Evolutionary conservation across 2,329 filamentous ascomycete species (phyloP).

Genomic region (Grosmannia serpens): DNA sequence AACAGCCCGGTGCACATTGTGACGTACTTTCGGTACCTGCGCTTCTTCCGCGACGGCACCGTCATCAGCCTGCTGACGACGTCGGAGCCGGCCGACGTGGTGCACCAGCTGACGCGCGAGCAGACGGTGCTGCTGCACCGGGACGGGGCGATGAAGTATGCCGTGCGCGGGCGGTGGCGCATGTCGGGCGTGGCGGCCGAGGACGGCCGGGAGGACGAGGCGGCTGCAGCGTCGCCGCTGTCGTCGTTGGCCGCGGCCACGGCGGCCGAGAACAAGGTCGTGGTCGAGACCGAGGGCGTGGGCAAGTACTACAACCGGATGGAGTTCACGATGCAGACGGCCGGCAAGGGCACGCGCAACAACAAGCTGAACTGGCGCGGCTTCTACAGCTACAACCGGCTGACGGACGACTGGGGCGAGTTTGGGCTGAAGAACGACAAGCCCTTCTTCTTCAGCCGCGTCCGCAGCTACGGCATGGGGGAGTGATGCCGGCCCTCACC

Average conservation of each 20-base stretch:
- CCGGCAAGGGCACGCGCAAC: constrained; percentile 55
- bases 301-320: constrained; percentile 79
- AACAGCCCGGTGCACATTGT: constrained; percentile 80
- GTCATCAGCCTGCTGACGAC: constrained; percentile 73
- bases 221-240: background rate
- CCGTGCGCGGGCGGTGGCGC: constrained; percentile 46
- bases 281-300: constrained; percentile 79
- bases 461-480: constrained; percentile 39
- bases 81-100: constrained; percentile 71
- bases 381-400: constrained; percentile 80
- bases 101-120: constrained; percentile 69
- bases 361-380: constrained; percentile 83
- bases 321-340: constrained; percentile 59
- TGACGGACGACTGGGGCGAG: constrained; percentile 84
- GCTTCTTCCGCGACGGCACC: constrained; percentile 85
- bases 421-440: constrained; percentile 57
- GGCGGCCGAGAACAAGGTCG: constrained; percentile 54
- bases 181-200: constrained; percentile 22
- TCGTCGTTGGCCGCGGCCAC: constrained; percentile 15
- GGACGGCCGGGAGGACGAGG: constrained; percentile 16
- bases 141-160: constrained; percentile 49
- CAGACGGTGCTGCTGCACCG: constrained; percentile 43
- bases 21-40: constrained; percentile 94
- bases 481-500: constrained; percentile 1
- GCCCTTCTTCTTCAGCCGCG: constrained; percentile 56